phyloP scores from a whole-genome alignment of 352 stramenopile genomes.

The Globisporangium echinulatum region DNA sequence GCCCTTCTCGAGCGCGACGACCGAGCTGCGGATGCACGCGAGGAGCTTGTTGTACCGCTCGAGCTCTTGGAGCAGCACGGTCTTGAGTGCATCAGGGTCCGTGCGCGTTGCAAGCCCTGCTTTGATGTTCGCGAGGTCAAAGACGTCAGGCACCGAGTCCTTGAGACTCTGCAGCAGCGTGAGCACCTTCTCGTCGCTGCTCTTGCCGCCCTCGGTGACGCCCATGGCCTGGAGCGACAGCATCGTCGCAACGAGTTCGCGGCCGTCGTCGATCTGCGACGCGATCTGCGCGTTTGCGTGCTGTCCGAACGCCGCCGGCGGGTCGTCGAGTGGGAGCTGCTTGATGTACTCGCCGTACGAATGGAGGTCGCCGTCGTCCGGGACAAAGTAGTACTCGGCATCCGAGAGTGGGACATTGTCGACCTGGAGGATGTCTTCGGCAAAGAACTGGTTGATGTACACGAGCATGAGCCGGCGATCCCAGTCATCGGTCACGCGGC shows the following conservation, averaged over 20 bases:
- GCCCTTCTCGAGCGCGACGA: conserved; percentile 85
- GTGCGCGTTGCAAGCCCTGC: conserved; percentile 48
- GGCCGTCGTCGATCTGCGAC: conserved; percentile 91
- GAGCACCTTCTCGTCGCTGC: conserved; percentile 88
- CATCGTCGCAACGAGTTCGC: conserved; percentile 86
- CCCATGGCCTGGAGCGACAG: conserved; percentile 86
- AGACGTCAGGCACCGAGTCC: conserved; percentile 87
- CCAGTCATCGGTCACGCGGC: conserved; percentile 95
- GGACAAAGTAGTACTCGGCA: conserved; percentile 92
- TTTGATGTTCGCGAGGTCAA: conserved; percentile 83
- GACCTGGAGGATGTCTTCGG: conserved; percentile 77
- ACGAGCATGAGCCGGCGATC: conserved; percentile 93
- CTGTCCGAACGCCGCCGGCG: conserved; percentile 91
- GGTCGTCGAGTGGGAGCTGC: conserved; percentile 86
- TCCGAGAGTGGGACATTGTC: conserved; percentile 86
- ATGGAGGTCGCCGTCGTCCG: conserved; percentile 85
- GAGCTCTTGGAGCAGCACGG: conserved; percentile 92
- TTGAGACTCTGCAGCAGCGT: conserved; percentile 74
- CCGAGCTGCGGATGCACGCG: conserved; percentile 61
- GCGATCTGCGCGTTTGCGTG: conserved; percentile 95
- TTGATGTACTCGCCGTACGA: conserved; percentile 90
- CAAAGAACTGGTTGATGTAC: conserved; percentile 95
- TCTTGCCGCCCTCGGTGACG: conserved; percentile 73
- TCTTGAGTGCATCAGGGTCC: conserved; percentile 92
- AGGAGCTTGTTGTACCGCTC: conserved; percentile 93